Conservation (phyloP, 495 filamentous ascomycete species). For the Aspergillus indologenus region DNA sequence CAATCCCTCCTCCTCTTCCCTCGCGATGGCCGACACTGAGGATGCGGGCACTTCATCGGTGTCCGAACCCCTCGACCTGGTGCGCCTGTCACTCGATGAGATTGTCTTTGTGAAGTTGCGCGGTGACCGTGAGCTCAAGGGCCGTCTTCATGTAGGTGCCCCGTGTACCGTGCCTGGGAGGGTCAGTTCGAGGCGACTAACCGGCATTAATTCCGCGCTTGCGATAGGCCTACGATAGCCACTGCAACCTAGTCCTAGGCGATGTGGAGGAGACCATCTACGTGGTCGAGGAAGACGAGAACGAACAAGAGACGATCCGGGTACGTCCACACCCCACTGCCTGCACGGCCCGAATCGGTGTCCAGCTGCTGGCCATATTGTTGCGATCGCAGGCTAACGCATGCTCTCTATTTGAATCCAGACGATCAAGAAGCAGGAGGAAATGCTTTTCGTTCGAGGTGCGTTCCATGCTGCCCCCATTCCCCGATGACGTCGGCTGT, state of each 20-base stretch:
- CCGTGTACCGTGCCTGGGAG: not conserved
- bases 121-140: conserved; percentile 93
- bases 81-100: conserved; percentile 90
- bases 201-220: conserved; percentile 8
- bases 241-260: conserved; percentile 97
- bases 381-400: conserved; percentile 13
- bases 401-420: conserved; percentile 33
- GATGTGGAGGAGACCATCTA: conserved; percentile 98
- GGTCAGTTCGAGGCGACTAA: not conserved
- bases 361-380: not conserved
- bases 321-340: too few relatives aligned
- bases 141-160: conserved; percentile 77
- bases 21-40: conserved; percentile 68
- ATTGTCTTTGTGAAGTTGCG: conserved; percentile 95
- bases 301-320: conserved; percentile 69
- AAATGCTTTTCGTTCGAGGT: conserved; percentile 99
- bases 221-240: conserved; percentile 88
- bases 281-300: conserved; percentile 76
- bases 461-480: conserved; percentile 26
- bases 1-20: not conserved
- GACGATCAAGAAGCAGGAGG: conserved; percentile 93
- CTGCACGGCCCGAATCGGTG: too few relatives aligned
- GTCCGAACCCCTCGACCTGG: conserved; percentile 89
- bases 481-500: not conserved
- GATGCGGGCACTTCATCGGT: conserved; percentile 61